These are phyloP conservation scores for Tilletia setariae DNA, from an alignment of 1,284 basidiomycete genomes.

Conservation along the genomic window DNA sequence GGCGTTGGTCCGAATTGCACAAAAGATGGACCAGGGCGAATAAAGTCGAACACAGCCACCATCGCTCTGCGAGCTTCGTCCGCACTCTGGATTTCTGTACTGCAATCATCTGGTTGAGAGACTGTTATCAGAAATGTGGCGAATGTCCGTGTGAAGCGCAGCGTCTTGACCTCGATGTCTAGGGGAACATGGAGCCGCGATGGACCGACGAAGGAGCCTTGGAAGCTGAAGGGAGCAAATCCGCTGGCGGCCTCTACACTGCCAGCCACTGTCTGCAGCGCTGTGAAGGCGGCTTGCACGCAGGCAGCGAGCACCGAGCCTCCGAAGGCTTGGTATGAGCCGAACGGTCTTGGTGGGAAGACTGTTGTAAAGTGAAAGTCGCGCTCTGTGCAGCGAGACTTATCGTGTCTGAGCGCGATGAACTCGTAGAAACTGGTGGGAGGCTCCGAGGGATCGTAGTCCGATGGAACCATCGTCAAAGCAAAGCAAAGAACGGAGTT, in stretches of 20 bases:
- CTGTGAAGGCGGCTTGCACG: neutral
- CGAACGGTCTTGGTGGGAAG: constrained; percentile 9
- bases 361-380: neutral
- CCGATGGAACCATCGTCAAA: neutral
- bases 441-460: constrained; percentile 1
- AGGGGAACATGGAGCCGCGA: neutral
- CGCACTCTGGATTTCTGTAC: too few species aligned
- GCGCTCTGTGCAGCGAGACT: neutral
- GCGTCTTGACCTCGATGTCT: constrained; percentile 4
- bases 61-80: neutral
- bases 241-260: neutral
- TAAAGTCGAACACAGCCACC: constrained; percentile 8
- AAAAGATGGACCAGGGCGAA: neutral
- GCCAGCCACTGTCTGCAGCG: neutral
- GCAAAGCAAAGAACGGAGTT: too few species aligned
- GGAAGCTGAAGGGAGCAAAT: neutral
- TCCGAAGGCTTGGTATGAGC: constrained; percentile 5
- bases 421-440: constrained; percentile 13
- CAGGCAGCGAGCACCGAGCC: neutral
- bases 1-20: neutral
- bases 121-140: neutral
- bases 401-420: neutral
- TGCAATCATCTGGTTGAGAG: neutral
- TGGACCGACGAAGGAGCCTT: constrained; percentile 1
- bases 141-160: neutral